A percentile compares a stretch with the other conserved stretches of the same genome.
phyloP scores from a whole-genome alignment of 371 early-diverging fungal species.

The Syncephalastrum contaminatum region DNA sequence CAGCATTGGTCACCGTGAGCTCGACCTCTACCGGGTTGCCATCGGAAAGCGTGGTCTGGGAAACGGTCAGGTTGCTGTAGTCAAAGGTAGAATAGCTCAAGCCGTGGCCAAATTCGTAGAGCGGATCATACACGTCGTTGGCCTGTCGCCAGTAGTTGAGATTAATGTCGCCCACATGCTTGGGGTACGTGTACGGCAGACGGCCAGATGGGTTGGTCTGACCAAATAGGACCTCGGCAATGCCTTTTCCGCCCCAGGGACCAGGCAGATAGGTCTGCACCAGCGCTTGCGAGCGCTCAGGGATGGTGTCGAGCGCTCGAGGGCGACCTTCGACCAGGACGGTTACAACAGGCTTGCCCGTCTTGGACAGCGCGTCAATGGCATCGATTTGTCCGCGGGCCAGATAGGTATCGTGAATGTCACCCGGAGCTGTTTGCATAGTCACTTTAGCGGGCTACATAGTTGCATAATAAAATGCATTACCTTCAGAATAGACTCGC shows the following conservation, averaged over 20 bases:
- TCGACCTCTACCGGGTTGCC: conserved; percentile 26
- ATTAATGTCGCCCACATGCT: conserved; percentile 35
- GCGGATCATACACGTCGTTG: conserved; percentile 43
- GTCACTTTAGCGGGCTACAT: background rate
- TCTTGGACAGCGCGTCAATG: conserved; percentile 21
- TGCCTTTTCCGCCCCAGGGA: conserved; percentile 58
- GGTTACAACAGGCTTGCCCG: conserved; percentile 41
- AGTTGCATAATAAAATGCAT: conserved; percentile 7
- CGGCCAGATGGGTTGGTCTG: conserved; percentile 51
- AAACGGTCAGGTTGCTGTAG: conserved; percentile 37
- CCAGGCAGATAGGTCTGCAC: conserved; percentile 60
- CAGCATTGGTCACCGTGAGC: conserved; percentile 52
- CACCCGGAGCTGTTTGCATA: conserved; percentile 35
- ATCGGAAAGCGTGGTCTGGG: background rate
- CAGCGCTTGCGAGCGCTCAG: conserved; percentile 42
- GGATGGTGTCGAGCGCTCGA: conserved; percentile 44
- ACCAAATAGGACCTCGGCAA: conserved; percentile 57
- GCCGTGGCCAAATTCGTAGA: conserved; percentile 64
- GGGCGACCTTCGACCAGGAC: conserved; percentile 64
- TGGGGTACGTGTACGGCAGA: conserved; percentile 58
- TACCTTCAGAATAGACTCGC: conserved; percentile 48
- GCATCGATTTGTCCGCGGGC: conserved; percentile 50
- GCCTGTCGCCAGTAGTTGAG: conserved; percentile 31
- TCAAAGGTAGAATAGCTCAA: conserved; percentile 56
- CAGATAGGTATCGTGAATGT: conserved; percentile 51